Evolutionary conservation across 2,329 filamentous ascomycete species (phyloP), one percentile per base, ranked within the genome.

Genomic region (Fusarium gaditjirri): DNA sequence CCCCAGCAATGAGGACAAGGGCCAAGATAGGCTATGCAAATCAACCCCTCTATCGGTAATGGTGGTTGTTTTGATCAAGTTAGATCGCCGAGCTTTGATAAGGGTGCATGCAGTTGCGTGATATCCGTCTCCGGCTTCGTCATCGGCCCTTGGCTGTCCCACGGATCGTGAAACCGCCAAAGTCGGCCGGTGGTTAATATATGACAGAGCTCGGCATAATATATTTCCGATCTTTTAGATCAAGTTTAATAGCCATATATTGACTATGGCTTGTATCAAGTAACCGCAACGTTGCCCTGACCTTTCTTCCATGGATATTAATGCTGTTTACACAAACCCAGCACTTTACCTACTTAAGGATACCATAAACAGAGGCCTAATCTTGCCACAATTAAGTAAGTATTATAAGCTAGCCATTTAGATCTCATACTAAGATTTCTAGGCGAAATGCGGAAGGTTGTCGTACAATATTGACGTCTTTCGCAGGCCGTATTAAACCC

Each of bases 31-130:
- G 23, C 21, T 43, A 5, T 65, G 38, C 11, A 29, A 25, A 57
- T 46, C 13, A 39, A 25, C 6, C 50, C 16, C 61, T 58, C 33
- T 27, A 44, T 59, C 38, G 50, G 63, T 52, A 3, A 57, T 29
- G 33, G 41, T 29, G 35, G 19, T 27, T 59, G 12, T 25, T 58
- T 39, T 13, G 5, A 35, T 59, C 36, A 33, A 35, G 59, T 42
- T 39, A 44, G 31, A 41, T 59, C 14, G 33, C 43, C 33, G 39
- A 46, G 3, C 25, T 66, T 66, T 29, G 43, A 65, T 59, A 66
- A 52, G 52, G 38, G 2, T 29, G 6, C 10, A n/a, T 21, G 43
- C 21, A 29, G 54, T 62, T 62, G 60, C 54, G 54, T 62, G 60
- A 60, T 62, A 35, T 27, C 10, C 13, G 9, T 38, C 54, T 60